These are phyloP conservation scores for Chrysochromulina tobinii DNA, from an alignment of 78 protist genomes.

Conservation along the genomic window DNA sequence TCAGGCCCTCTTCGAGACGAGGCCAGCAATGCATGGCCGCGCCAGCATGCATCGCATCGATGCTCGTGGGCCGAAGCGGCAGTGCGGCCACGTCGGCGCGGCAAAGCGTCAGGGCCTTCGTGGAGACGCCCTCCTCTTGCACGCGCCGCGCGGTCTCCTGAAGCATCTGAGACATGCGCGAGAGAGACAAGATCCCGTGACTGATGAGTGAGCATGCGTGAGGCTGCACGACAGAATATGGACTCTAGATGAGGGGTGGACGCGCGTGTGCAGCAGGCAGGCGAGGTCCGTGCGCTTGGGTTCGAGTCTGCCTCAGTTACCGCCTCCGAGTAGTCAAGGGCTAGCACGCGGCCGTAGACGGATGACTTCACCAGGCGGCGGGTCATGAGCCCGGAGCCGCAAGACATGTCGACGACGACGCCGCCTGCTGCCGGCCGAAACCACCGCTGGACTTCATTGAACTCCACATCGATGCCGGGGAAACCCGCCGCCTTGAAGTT, in stretches of 20 bases:
- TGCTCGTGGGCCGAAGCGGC: not conserved
- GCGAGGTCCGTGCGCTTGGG: too few species aligned
- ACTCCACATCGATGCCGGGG: conserved; percentile 9
- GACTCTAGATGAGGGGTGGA: too few species aligned
- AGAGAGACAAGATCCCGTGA: too few species aligned
- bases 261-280: too few species aligned
- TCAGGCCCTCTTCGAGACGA: not conserved
- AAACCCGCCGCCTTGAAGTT: not conserved
- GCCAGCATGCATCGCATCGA: conserved; percentile 10
- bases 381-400: conserved; percentile 13
- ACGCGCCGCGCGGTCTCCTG: not conserved
- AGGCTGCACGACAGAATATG: too few species aligned
- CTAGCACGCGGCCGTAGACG: not conserved
- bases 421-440: not conserved
- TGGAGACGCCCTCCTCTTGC: not conserved
- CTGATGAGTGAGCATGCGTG: too few species aligned
- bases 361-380: not conserved
- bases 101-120: not conserved
- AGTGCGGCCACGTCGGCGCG: not conserved
- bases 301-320: too few species aligned
- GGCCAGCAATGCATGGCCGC: conserved; percentile 12
- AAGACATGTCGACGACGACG: conserved; percentile 19
- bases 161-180: not conserved
- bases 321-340: conserved; percentile 1
- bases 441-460: not conserved